Evolutionary conservation across 768 basidiomycete species (phyloP).

Genomic region (Holtermannia corniformis): DNA sequence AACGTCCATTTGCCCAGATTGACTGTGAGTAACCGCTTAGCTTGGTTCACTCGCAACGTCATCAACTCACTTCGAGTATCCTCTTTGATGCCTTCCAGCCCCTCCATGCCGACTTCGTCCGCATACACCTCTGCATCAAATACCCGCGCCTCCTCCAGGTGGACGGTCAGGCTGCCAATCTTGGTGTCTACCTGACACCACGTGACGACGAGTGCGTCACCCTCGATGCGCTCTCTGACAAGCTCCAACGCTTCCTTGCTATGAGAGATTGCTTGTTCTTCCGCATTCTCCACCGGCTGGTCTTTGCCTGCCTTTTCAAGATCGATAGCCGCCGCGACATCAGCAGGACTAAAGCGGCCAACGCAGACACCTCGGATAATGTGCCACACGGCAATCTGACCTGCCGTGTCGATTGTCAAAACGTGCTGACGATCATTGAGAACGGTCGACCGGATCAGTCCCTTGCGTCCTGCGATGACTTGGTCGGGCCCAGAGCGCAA

Average conservation of each 20-base stretch:
- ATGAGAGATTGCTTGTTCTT: constrained; percentile 19
- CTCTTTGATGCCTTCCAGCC: constrained; percentile 57
- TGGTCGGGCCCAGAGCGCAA: constrained; percentile 55
- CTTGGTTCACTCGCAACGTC: constrained; percentile 6
- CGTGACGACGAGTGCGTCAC: constrained; percentile 70
- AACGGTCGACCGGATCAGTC: constrained; percentile 69
- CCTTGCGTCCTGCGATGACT: constrained; percentile 59
- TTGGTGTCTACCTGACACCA: constrained; percentile 90
- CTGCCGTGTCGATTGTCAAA: constrained; percentile 77
- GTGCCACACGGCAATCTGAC: constrained; percentile 88
- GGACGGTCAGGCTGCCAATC: constrained; percentile 75
- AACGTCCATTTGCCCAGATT: constrained; percentile 88
- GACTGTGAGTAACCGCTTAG: constrained; percentile 47
- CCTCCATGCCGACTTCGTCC: constrained; percentile 70
- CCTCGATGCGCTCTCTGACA: constrained; percentile 85
- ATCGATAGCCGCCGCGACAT: constrained; percentile 46
- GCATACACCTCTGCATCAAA: constrained; percentile 95
- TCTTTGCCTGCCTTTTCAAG: constrained; percentile 33
- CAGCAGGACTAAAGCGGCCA: constrained; percentile 59
- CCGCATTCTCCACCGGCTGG: constrained; percentile 28
- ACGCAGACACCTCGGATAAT: constrained; percentile 66
- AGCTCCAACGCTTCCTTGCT: constrained; percentile 65
- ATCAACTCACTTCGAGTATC: constrained; percentile 66
- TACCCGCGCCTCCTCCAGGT: constrained; percentile 65
- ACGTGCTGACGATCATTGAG: constrained; percentile 85